Percentiles rank a stretch among this genome's conserved stretches.
phyloP scores from a whole-genome alignment of 768 basidiomycete genomes.

The Nevesoporus exiguus region DNA sequence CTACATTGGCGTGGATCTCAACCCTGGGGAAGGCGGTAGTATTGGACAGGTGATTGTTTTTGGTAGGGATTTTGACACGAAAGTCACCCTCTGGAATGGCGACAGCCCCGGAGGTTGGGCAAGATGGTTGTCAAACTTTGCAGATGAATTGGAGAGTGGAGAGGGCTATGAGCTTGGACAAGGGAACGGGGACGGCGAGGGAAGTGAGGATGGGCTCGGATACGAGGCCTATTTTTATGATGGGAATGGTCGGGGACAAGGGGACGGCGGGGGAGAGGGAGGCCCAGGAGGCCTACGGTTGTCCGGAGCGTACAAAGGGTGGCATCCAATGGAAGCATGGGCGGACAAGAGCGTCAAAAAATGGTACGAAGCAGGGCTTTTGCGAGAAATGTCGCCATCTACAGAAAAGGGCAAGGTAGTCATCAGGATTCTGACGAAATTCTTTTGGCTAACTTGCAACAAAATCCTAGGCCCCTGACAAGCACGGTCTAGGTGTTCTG shows the following conservation, averaged over 20 bases:
- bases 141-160: constrained; percentile 87
- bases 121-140: constrained; percentile 86
- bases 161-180: constrained; percentile 82
- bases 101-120: constrained; percentile 94
- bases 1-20: constrained; percentile 94
- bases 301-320: constrained; percentile 84
- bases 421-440: constrained; percentile 4
- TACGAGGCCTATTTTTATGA: constrained; percentile 87
- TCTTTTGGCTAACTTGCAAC: constrained; percentile 16
- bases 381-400: constrained; percentile 45
- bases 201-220: constrained; percentile 79
- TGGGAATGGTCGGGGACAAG: constrained; percentile 71
- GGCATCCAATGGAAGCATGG: constrained; percentile 92
- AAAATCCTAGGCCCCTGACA: constrained; percentile 39
- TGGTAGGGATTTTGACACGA: constrained; percentile 98
- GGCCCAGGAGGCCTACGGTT: constrained; percentile 70
- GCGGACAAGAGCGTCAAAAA: constrained; percentile 83
- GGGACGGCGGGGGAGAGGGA: constrained; percentile 74
- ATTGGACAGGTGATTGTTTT: constrained; percentile 96
- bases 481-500: constrained; percentile 42
- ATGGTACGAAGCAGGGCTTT: constrained; percentile 80
- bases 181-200: constrained; percentile 55
- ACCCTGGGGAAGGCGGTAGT: constrained; percentile 71
- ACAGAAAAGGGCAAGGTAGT: constrained; percentile 49
- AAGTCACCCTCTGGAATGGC: constrained; percentile 91